Evolutionary conservation across 768 basidiomycete species (phyloP).

Genomic region (Russula abietina): DNA sequence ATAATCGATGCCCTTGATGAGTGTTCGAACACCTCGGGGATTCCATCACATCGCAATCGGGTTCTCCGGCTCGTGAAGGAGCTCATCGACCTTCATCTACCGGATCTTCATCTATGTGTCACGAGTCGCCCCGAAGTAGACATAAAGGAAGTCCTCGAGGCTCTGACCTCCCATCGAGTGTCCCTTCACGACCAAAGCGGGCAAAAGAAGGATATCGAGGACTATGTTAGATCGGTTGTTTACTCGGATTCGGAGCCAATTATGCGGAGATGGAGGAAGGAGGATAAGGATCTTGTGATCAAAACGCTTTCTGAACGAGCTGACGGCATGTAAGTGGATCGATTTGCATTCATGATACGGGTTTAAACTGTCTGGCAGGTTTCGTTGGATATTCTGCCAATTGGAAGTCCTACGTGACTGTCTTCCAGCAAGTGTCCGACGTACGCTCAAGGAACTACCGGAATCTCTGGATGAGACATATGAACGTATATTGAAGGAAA

Average conservation of each 20-base stretch:
- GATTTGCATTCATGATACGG: not conserved
- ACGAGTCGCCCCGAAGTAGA: conserved; percentile 1
- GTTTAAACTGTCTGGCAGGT: not conserved
- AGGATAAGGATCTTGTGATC: not conserved
- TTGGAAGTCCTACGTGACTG: not conserved
- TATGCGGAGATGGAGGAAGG: not conserved
- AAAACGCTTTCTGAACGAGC: not conserved
- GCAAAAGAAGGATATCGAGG: not conserved
- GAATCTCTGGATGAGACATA: not conserved
- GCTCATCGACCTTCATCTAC: not conserved
- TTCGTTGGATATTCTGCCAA: not conserved
- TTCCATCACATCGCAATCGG: not conserved
- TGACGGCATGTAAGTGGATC: not conserved
- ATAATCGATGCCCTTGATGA: conserved; percentile 1
- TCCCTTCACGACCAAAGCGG: not conserved
- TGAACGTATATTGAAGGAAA: not conserved
- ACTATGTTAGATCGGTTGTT: not conserved
- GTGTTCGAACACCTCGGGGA: not conserved
- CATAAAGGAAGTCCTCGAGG: not conserved
- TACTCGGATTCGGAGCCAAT: not conserved
- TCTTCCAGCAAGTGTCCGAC: not conserved
- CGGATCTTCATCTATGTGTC: not conserved
- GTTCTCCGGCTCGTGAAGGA: not conserved
- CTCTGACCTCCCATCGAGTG: not conserved
- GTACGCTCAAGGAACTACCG: not conserved